These are phyloP conservation scores for Carex sylvatica DNA, from an alignment of 202 grass and related monocot genomes.

Conservation along the genomic window DNA sequence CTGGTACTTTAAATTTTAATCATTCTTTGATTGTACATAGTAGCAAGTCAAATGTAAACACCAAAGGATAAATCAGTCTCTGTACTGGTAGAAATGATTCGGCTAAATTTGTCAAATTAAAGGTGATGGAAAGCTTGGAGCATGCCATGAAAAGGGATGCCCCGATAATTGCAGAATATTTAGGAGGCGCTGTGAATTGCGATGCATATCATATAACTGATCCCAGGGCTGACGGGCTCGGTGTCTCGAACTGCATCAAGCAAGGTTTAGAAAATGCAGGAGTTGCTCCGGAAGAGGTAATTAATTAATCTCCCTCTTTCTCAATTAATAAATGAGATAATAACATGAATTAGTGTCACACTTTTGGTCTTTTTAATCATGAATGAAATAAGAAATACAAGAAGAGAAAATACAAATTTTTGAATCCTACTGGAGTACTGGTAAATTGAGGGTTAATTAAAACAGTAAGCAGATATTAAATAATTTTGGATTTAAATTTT, in stretches of 20 bases:
- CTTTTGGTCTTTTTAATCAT: neutral
- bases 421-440: too few relatives aligned
- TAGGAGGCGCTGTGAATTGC: constrained; percentile 76
- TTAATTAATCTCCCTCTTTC: neutral
- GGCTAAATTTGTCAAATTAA: neutral
- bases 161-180: constrained; percentile 66
- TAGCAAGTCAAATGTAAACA: too few relatives aligned
- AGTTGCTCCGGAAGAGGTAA: constrained; percentile 76
- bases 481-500: neutral
- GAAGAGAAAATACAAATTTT: neutral
- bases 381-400: neutral
- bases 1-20: constrained; percentile 34
- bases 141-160: constrained; percentile 72
- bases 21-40: neutral
- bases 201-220: constrained; percentile 90
- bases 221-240: constrained; percentile 63
- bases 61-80: neutral
- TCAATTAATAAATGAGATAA: neutral
- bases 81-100: neutral
- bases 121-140: constrained; percentile 84
- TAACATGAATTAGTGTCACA: neutral
- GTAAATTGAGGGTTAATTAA: too few relatives aligned
- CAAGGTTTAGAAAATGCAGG: constrained; percentile 60
- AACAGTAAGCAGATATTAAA: too few relatives aligned
- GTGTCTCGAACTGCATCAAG: constrained; percentile 63